phyloP scores from a whole-genome alignment of 192 early-diverging fungal species.

The Gigaspora rosea region DNA sequence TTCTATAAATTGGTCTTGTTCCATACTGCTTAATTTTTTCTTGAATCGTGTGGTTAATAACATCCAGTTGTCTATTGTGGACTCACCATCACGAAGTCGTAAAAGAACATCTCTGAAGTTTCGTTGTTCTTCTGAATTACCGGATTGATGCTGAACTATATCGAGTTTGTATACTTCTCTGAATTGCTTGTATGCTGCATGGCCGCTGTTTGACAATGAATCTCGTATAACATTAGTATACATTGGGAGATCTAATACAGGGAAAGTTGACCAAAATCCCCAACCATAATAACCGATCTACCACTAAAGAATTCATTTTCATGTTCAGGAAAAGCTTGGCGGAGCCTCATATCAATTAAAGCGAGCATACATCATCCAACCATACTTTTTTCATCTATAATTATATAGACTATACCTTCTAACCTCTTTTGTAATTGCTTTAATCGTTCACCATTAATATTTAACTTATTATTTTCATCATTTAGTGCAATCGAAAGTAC shows the following conservation, averaged over 20 bases:
- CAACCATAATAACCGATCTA: background rate
- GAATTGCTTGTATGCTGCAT: background rate
- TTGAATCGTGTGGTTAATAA: background rate
- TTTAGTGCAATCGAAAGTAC: background rate
- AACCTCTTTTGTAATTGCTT: background rate
- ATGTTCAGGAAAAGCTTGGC: background rate
- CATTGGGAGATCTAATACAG: background rate
- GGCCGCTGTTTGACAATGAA: background rate
- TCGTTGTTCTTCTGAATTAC: background rate
- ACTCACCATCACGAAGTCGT: background rate
- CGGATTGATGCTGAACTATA: background rate
- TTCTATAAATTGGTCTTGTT: background rate
- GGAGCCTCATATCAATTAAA: background rate
- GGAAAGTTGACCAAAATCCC: background rate
- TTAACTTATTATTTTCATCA: background rate
- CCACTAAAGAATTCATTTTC: background rate
- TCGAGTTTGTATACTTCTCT: background rate
- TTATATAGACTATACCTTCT: background rate
- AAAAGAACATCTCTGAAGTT: background rate
- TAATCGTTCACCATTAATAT: background rate
- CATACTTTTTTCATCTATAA: background rate
- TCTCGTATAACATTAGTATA: background rate
- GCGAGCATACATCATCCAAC: background rate
- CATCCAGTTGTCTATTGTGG: background rate
- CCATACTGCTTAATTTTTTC: background rate